Evolutionary conservation across 345 rosid species (phyloP), one percentile per base, ranked within the genome.

Genomic region (Leavenworthia alabamica): DNA sequence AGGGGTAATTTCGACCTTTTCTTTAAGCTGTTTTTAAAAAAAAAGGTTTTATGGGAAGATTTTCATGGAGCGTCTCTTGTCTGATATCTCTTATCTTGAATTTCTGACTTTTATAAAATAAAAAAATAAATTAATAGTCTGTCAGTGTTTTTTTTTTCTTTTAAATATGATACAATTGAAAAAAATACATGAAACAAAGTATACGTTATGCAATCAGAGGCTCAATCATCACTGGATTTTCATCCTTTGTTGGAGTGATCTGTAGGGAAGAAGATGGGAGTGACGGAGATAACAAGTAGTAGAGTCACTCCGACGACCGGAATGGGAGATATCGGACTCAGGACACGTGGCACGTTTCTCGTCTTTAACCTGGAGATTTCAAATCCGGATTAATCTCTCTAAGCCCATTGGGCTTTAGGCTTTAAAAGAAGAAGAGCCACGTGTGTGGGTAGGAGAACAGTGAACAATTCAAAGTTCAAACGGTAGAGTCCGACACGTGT

Each of bases 131-230:
- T n/a, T n/a, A n/a, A n/a, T n/a, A n/a, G n/a, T n/a, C n/a, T n/a
- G n/a, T n/a, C n/a, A n/a, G n/a, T n/a, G n/a, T n/a, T n/a, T n/a
- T n/a, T n/a, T n/a, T n/a, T n/a, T n/a, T n/a, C n/a, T n/a, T n/a
- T n/a, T 5, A 58, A 26, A 10, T 41, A 42, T 0, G 42, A 53
- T 2, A 43, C n/a, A 44, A 13, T 12, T 2, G 20, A 19, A 7
- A 51, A 9, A 5, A 8, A 51, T 17, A 59, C 8, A 8, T 11
- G 11, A 2, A 27, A 2, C 72, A 94, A 79, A 6, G 79, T 86
- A 53, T 88, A 90, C 68, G 99, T 94, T 70, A 90, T 94, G 44
- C 96, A 96, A 83, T 90, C 99, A 46, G 79, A 56, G 90, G 99
- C 81, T 94, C 96, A 75, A 94, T 94, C 54, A 49, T 62, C 59